Conservation (phyloP, 495 filamentous ascomycete genomes). For the Hypoxylon perforatum region DNA sequence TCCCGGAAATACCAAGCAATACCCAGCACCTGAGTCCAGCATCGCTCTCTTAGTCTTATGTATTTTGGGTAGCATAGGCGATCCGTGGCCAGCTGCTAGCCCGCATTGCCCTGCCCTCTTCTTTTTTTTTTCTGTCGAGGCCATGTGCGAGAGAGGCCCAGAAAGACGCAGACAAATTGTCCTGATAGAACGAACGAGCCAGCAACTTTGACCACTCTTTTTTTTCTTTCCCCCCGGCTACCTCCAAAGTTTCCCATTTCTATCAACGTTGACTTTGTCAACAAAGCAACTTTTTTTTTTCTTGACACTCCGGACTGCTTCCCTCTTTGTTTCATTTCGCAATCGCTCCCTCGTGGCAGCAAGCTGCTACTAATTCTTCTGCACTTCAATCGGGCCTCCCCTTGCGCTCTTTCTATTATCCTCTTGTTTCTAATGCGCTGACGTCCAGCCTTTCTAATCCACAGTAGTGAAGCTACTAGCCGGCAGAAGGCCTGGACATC, state of each 20-base stretch:
- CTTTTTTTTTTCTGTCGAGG: constrained; percentile 33
- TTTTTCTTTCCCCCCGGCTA: constrained; percentile 40
- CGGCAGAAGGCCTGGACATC: constrained; percentile 54
- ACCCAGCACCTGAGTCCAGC: constrained; percentile 10
- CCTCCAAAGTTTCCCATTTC: constrained; percentile 40
- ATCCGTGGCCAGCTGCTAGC: constrained; percentile 48
- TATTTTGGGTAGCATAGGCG: constrained; percentile 49
- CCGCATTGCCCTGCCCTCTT: constrained; percentile 51
- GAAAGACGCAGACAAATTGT: constrained; percentile 34
- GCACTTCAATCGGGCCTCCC: constrained; percentile 39
- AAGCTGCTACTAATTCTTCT: constrained; percentile 43
- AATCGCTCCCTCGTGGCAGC: constrained; percentile 45
- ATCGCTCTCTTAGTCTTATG: constrained; percentile 9
- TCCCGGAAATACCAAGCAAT: constrained; percentile 19
- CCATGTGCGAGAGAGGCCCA: constrained; percentile 28
- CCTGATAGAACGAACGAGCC: constrained; percentile 38
- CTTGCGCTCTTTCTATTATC: constrained; percentile 46
- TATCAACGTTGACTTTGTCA: constrained; percentile 46
- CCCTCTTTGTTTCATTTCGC: constrained; percentile 42
- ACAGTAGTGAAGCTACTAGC: constrained; percentile 55
- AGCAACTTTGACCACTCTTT: constrained; percentile 42
- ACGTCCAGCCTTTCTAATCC: constrained; percentile 41
- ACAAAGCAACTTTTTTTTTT: constrained; percentile 43
- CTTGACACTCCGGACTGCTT: constrained; percentile 32
- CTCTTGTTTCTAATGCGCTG: constrained; percentile 45